These are phyloP conservation scores for Boletus tomentosulus DNA, from an alignment of 768 basidiomycete species.

Conservation along the genomic window DNA sequence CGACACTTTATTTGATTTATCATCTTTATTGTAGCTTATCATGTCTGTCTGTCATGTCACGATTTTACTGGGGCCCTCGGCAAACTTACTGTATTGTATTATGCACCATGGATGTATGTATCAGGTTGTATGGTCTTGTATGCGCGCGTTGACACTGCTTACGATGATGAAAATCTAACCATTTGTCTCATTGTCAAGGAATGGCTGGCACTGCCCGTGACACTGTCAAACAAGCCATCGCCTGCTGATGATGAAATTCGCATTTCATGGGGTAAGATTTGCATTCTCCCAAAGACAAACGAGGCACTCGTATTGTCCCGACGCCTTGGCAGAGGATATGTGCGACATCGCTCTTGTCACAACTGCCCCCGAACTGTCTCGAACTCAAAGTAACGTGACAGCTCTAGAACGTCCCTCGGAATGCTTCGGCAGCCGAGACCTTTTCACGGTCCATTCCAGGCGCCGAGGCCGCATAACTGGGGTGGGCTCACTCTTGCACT, in stretches of 20 bases:
- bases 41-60: constrained; percentile 1
- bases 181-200: neutral
- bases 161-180: neutral
- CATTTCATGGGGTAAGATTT: constrained; percentile 4
- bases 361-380: neutral
- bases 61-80: neutral
- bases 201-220: neutral
- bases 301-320: neutral
- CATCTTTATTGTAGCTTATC: neutral
- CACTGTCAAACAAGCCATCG: neutral
- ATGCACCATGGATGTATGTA: neutral
- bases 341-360: neutral
- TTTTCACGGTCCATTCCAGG: neutral
- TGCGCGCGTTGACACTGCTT: neutral
- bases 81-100: constrained; percentile 3
- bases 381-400: neutral
- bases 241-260: constrained; percentile 3
- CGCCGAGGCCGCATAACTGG: neutral
- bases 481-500: neutral
- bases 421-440: neutral
- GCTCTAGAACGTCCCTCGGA: neutral
- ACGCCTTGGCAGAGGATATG: neutral
- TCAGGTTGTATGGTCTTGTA: neutral
- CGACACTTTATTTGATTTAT: neutral
- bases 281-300: neutral